Base-by-base conservation (phyloP, 208 protist genomes). In the Crithidia bombi region DNA sequence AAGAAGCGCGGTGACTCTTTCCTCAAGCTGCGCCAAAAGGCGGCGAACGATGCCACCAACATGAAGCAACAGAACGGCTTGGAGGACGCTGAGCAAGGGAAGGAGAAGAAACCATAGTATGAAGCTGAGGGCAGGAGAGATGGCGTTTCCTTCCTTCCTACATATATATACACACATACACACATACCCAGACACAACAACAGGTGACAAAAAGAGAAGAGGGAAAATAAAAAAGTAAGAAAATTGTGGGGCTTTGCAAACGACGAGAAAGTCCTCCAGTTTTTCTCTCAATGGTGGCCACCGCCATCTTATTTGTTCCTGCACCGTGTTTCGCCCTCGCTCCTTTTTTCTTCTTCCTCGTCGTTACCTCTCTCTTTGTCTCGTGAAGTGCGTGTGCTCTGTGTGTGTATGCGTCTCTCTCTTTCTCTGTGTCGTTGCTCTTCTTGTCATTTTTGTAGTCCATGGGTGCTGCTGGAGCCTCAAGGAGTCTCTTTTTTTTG, bases 1-100 rank as follows among this genome's bases (percentile, higher is more conserved):
- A 77, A 81, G 50, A 74, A 73, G 55, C 85, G 85, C 39, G 83
- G 74, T 7, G 80, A 87, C 57, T 79, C 65, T 9, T 80, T 82
- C 47, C 63, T 80, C 41, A 77, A 62, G 57, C 68, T 69, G n/a
- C 35, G 52, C 2, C 64, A 63, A 23, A 67, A 65, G 54, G 32
- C 33, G 3, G 26, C 38, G 26, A 50, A 32, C 25, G 65, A 78
- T 44, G 26, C 55, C 0, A 68, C 57, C 0, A 52, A 32, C 50
- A 63, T 64, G 64, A 54, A 69, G 52, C 78, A 86, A 57, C 77
- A 81, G 69, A 83, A 73, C 44, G 76, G 77, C 14, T 69, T 68
- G 19, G 76, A 86, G 63, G 68, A 81, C 43, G 67, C 58, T 19
- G 79, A 87, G 64, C 62, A 68, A 55, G 59, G 33, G 32, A 65